A percentile compares a stretch with the other conserved stretches of the same genome.
Conservation (phyloP, 495 filamentous ascomycete genomes). For the Aspergillus campestris region DNA sequence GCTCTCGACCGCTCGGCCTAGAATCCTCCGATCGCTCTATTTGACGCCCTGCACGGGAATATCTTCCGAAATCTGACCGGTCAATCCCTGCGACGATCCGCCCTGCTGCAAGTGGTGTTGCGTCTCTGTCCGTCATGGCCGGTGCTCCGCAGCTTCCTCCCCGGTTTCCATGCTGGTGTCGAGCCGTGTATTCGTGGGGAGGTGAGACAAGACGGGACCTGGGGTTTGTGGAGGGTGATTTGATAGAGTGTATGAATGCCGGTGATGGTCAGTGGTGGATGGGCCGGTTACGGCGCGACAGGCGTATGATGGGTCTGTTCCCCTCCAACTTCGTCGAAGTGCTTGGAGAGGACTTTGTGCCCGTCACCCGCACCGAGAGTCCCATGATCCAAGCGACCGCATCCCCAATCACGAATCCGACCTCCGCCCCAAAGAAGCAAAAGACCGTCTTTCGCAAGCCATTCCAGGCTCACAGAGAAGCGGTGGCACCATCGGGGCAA, state of each 20-base stretch:
- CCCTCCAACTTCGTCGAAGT: slow-evolving; percentile 96
- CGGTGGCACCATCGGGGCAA: slow-evolving; percentile 36
- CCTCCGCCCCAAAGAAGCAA: slow-evolving; percentile 40
- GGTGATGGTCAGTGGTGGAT: slow-evolving; percentile 99
- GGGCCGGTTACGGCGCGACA: slow-evolving; percentile 78
- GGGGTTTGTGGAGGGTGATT: slow-evolving; percentile 92
- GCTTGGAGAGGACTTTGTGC: slow-evolving; percentile 73
- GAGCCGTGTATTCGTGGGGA: slow-evolving; percentile 93
- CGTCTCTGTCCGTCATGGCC: slow-evolving; percentile 36
- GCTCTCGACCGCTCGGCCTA: not conserved
- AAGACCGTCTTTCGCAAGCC: slow-evolving; percentile 44
- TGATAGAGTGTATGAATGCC: slow-evolving; percentile 96
- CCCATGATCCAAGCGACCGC: slow-evolving; percentile 44
- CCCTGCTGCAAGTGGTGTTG: too few species aligned
- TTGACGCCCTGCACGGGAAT: too few species aligned
- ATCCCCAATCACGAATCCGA: slow-evolving; percentile 38
- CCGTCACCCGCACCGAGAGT: slow-evolving; percentile 67
- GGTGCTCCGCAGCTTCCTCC: slow-evolving; percentile 62
- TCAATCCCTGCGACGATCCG: too few species aligned
- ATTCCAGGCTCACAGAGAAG: slow-evolving; percentile 48
- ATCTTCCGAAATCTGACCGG: too few species aligned
- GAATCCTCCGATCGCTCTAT: not conserved
- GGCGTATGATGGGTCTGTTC: slow-evolving; percentile 80
- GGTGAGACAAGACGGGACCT: slow-evolving; percentile 93
- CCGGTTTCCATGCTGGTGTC: slow-evolving; percentile 92